Percentiles rank a stretch among this genome's conserved stretches.
phyloP scores from a whole-genome alignment of 192 early-diverging fungal genomes.

The Geranomyces michiganensis region DNA sequence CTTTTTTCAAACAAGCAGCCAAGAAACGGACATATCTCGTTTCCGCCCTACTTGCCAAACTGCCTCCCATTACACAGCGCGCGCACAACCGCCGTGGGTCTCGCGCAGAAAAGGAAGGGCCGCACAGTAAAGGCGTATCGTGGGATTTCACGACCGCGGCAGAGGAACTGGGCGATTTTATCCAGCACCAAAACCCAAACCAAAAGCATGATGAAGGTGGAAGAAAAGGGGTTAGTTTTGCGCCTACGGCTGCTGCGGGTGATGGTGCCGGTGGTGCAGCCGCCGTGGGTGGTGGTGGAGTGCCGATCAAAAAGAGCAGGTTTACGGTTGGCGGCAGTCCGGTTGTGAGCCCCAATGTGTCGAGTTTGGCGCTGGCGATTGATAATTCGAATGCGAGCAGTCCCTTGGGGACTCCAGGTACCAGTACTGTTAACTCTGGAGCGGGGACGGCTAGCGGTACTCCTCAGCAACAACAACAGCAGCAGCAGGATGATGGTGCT shows the following conservation, averaged over 20 bases:
- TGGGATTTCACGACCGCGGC: constrained; percentile 67
- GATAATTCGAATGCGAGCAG: background rate
- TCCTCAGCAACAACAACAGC: too few species aligned
- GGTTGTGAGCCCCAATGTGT: constrained; percentile 1
- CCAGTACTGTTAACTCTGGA: background rate
- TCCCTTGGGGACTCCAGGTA: background rate
- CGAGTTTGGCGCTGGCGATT: background rate
- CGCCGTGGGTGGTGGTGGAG: too few species aligned
- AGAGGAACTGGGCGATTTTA: constrained; percentile 28
- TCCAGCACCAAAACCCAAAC: background rate
- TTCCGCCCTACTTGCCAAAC: constrained; percentile 53
- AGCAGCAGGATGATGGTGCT: too few species aligned
- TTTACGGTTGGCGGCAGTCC: constrained; percentile 14
- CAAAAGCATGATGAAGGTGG: background rate
- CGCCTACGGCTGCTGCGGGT: background rate
- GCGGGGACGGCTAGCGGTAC: background rate
- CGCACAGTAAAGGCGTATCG: constrained; percentile 48
- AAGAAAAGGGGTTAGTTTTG: constrained; percentile 22
- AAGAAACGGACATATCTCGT: constrained; percentile 71
- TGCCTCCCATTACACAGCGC: constrained; percentile 72
- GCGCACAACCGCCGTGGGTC: constrained; percentile 57
- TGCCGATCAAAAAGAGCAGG: constrained; percentile 21
- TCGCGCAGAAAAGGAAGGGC: constrained; percentile 28
- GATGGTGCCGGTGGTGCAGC: constrained; percentile 3
- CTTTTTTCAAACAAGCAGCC: constrained; percentile 74